phyloP scores from a whole-genome alignment of 768 basidiomycete genomes.

The Boletus huronensis region DNA sequence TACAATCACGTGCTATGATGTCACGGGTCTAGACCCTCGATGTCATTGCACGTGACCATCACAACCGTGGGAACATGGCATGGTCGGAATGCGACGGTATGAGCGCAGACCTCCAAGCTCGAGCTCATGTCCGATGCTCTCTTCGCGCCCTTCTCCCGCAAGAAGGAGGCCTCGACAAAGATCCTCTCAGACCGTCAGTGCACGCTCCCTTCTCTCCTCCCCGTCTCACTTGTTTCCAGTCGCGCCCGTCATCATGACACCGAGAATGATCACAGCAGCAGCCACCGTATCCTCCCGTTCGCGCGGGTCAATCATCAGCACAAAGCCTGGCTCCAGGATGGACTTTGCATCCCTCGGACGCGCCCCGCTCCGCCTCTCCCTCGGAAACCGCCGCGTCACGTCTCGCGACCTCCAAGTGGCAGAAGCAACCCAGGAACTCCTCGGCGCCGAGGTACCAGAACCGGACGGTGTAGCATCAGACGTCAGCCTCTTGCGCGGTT shows the following conservation, averaged over 20 bases:
- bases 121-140: constrained; percentile 67
- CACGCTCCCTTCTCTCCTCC: not conserved
- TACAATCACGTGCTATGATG: constrained; percentile 32
- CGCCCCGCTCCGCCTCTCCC: constrained; percentile 65
- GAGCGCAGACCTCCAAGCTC: constrained; percentile 23
- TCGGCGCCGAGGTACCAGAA: constrained; percentile 70
- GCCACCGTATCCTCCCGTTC: constrained; percentile 61
- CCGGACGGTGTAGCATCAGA: constrained; percentile 64
- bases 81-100: constrained; percentile 19
- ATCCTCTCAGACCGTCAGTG: constrained; percentile 73
- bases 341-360: constrained; percentile 80
- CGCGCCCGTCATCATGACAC: constrained; percentile 88
- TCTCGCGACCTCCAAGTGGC: constrained; percentile 82
- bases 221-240: constrained; percentile 38
- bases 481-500: constrained; percentile 84
- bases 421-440: constrained; percentile 76
- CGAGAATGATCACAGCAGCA: constrained; percentile 70
- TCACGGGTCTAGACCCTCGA: constrained; percentile 28
- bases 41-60: constrained; percentile 23
- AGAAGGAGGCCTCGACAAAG: constrained; percentile 63
- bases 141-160: constrained; percentile 59
- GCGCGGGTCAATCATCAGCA: constrained; percentile 32
- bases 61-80: constrained; percentile 9
- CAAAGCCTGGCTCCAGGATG: constrained; percentile 38
- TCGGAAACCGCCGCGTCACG: constrained; percentile 65